Conservation (phyloP, 2,329 filamentous ascomycete species). For the Juglanconis oblonga region DNA sequence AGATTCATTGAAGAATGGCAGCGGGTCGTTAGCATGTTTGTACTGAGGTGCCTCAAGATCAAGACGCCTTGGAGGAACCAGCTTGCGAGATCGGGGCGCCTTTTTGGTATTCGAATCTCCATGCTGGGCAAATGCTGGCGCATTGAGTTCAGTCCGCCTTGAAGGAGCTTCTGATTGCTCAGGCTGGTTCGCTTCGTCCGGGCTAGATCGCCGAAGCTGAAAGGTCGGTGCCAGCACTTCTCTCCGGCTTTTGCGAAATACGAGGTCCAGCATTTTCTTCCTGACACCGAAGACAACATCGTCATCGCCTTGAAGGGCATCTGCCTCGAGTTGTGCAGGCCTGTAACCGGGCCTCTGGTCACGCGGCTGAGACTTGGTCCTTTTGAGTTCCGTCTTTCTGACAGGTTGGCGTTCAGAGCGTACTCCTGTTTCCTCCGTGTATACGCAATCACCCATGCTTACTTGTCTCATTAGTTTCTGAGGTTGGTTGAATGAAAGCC, state of each 20-base stretch:
- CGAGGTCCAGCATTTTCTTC: constrained; percentile 53
- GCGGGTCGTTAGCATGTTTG: constrained; percentile 50
- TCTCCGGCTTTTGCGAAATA: constrained; percentile 45
- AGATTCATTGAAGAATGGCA: constrained; percentile 31
- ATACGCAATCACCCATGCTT: constrained; percentile 31
- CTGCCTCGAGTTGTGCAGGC: constrained; percentile 56
- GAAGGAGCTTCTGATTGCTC: constrained; percentile 17
- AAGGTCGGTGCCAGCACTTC: constrained; percentile 17
- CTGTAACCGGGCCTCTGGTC: constrained; percentile 24
- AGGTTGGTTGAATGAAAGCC: constrained; percentile 25
- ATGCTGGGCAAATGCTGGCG: not conserved
- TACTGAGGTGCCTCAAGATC: constrained; percentile 53
- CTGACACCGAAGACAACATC: constrained; percentile 43
- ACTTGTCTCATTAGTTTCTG: constrained; percentile 27
- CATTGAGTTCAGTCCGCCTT: not conserved
- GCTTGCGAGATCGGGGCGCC: constrained; percentile 40
- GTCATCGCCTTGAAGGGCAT: constrained; percentile 32
- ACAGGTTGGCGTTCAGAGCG: not conserved
- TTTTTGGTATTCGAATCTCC: constrained; percentile 15
- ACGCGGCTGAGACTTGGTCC: not conserved
- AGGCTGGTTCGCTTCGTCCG: not conserved
- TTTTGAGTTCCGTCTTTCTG: not conserved
- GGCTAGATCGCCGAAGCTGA: not conserved
- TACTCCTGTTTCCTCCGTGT: constrained; percentile 1
- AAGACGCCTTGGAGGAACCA: constrained; percentile 38